Evolutionary conservation across 129 eudicot genomes (phyloP).

Genomic region (Centrapalus pauciflorus): DNA sequence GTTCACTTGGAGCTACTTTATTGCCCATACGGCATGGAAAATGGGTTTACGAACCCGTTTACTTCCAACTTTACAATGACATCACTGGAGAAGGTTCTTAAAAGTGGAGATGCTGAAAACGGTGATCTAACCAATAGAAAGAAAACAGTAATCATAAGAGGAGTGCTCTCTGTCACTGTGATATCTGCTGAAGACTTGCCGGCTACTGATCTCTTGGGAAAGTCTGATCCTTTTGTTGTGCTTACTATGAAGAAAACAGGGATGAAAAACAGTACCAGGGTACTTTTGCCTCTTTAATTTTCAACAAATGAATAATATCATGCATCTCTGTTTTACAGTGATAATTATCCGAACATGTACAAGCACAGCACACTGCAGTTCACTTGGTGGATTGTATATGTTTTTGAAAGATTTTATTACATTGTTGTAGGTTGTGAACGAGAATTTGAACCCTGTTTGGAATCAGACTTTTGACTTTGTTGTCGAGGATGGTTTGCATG

Average conservation of each 20-base stretch:
- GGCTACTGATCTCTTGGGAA: slow-evolving; percentile 77
- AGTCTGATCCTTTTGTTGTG: slow-evolving; percentile 82
- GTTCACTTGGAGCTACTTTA: slow-evolving; percentile 93
- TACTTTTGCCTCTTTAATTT: slow-evolving; percentile 20
- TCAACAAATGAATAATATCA: not conserved
- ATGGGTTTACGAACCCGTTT: slow-evolving; percentile 74
- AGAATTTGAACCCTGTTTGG: slow-evolving; percentile 90
- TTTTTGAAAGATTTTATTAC: not conserved
- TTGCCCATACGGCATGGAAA: slow-evolving; percentile 67
- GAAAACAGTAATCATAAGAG: slow-evolving; percentile 62
- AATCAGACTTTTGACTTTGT: slow-evolving; percentile 97
- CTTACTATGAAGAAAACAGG: slow-evolving; percentile 81
- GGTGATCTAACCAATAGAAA: slow-evolving; percentile 40
- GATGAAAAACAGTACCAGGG: slow-evolving; percentile 80
- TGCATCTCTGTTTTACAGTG: not conserved
- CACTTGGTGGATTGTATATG: not conserved
- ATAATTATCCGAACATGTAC: not conserved
- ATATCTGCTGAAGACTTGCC: slow-evolving; percentile 89
- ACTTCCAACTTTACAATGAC: slow-evolving; percentile 62
- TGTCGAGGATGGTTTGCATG: slow-evolving; percentile 94
- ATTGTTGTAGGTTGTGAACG: slow-evolving; percentile 71
- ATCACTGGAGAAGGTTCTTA: slow-evolving; percentile 72
- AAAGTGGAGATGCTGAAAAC: slow-evolving; percentile 50
- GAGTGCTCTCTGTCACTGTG: slow-evolving; percentile 83
- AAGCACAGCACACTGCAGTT: not conserved